Conservation (phyloP, 148 eudicot species). For the Fagopyrum tataricum region DNA sequence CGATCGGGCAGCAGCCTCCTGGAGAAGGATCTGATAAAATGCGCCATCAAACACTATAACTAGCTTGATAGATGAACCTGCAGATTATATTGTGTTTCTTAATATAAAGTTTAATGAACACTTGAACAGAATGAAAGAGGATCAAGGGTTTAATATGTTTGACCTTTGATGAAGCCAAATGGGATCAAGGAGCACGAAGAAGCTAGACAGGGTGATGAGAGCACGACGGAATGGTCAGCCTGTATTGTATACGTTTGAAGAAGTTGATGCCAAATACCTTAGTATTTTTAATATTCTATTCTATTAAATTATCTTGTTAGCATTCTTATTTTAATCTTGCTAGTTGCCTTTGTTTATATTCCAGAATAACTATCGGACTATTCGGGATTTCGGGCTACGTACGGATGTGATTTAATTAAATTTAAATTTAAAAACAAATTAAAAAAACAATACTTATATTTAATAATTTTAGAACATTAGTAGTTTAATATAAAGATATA, state of each 20-base stretch:
- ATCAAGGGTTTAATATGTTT: background rate
- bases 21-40: constrained; percentile 11
- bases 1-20: constrained; percentile 9
- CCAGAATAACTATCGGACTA: too few relatives aligned
- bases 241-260: background rate
- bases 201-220: background rate
- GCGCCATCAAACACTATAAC: constrained; percentile 1
- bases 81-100: background rate
- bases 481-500: too few relatives aligned
- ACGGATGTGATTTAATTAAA: too few relatives aligned
- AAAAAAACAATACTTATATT: too few relatives aligned
- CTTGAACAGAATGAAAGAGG: background rate
- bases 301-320: too few relatives aligned
- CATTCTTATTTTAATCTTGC: too few relatives aligned
- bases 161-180: constrained; percentile 7
- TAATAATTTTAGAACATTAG: too few relatives aligned
- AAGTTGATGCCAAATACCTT: constrained; percentile 8
- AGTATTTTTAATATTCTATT: background rate
- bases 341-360: too few relatives aligned
- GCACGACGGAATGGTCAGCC: background rate
- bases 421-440: too few relatives aligned
- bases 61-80: background rate
- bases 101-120: background rate
- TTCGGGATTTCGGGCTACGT: too few relatives aligned
- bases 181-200: background rate